A percentile compares a stretch with the other conserved stretches of the same genome.
These are phyloP conservation scores for Baffinella frigidus DNA, from an alignment of 208 protist species.

Conservation along the genomic window DNA sequence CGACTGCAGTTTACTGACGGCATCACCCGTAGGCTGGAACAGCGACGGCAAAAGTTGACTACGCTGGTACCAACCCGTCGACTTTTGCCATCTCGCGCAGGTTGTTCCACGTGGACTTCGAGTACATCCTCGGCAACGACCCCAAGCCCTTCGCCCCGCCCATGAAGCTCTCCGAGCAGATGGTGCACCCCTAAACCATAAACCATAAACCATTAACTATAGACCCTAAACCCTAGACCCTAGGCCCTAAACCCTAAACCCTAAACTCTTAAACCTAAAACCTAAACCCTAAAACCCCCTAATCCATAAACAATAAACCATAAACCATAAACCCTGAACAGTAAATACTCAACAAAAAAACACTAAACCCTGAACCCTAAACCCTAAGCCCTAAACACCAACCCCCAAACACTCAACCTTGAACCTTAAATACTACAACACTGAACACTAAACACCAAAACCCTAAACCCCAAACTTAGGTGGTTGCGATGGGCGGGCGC, in stretches of 20 bases:
- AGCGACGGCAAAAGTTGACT: neutral
- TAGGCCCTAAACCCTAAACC: too few relatives aligned
- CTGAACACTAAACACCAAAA: neutral
- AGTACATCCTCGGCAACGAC: slow-evolving; percentile 60
- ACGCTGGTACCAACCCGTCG: neutral
- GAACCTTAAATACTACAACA: neutral
- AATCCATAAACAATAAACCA: too few relatives aligned
- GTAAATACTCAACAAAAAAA: neutral
- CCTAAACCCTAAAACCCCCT: too few relatives aligned
- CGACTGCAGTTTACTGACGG: too few relatives aligned
- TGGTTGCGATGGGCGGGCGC: neutral
- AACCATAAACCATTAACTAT: neutral
- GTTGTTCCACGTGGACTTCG: slow-evolving; percentile 17
- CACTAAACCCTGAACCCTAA: neutral
- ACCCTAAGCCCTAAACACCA: too few relatives aligned
- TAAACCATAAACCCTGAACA: too few relatives aligned
- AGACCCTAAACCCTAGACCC: neutral
- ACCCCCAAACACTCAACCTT: neutral
- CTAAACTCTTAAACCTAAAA: neutral
- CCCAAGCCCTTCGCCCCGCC: slow-evolving; percentile 62
- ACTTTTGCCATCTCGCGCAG: too few relatives aligned
- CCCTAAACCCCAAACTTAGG: too few relatives aligned
- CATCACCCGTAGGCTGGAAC: too few relatives aligned
- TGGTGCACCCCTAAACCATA: slow-evolving; percentile 2
- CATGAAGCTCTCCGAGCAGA: slow-evolving; percentile 68